Conservation (phyloP, 805 yeast species). For the Saturnispora mendoncae region DNA sequence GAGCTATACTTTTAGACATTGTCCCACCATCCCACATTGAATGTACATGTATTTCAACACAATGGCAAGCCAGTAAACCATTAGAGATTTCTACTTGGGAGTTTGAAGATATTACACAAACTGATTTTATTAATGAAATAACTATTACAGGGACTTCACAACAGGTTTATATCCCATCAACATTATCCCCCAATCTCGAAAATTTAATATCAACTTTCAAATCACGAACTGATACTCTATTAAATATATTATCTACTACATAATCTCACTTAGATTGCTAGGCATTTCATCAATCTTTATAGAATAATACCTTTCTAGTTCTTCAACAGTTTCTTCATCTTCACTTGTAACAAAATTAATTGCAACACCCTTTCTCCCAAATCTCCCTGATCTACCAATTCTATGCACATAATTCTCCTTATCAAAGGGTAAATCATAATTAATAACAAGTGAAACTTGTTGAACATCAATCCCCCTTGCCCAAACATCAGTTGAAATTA, state of each 20-base stretch:
- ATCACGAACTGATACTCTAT: constrained; percentile 5
- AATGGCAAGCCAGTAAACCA: constrained; percentile 12
- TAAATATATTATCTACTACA: constrained; percentile 10
- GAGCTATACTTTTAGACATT: too few species aligned
- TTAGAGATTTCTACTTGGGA: constrained; percentile 8
- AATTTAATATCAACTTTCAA: constrained; percentile 6
- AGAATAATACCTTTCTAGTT: constrained; percentile 63
- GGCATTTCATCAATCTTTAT: constrained; percentile 75
- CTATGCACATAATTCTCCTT: constrained; percentile 95
- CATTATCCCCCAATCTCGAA: not conserved
- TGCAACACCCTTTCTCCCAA: constrained; percentile 98
- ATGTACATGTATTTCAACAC: constrained; percentile 9
- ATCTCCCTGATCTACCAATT: constrained; percentile 97
- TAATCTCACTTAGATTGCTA: constrained; percentile 41
- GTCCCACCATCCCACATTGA: too few species aligned
- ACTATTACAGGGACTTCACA: constrained; percentile 5
- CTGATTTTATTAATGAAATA: constrained; percentile 3
- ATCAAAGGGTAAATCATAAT: constrained; percentile 89
- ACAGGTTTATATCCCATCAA: too few species aligned
- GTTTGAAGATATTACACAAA: constrained; percentile 10
- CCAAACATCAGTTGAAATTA: constrained; percentile 94
- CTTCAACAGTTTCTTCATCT: constrained; percentile 68
- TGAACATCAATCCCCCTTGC: constrained; percentile 99
- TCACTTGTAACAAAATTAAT: constrained; percentile 83
- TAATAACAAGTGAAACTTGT: constrained; percentile 91